Conservation (phyloP, 2,329 filamentous ascomycete genomes). For the Esteya vermicola region DNA sequence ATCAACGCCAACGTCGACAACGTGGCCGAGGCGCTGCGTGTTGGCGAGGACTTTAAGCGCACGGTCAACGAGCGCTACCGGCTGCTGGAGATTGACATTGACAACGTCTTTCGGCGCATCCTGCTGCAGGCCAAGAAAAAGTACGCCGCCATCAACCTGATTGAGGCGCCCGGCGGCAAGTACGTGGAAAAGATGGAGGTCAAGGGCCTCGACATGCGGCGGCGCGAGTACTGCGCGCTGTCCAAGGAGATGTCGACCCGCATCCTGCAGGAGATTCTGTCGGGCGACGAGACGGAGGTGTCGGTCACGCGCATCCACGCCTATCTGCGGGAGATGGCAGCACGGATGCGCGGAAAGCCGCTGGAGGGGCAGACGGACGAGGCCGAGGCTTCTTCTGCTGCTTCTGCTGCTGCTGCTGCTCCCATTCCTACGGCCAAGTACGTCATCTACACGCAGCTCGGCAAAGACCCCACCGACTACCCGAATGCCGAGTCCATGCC, state of each 20-base stretch:
- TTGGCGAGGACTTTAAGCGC: conserved; percentile 89
- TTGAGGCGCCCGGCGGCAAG: conserved; percentile 78
- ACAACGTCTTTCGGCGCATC: conserved; percentile 90
- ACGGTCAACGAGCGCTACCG: conserved; percentile 89
- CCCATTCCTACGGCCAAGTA: conserved; percentile 63
- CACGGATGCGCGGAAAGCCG: conserved; percentile 69
- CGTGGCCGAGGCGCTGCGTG: conserved; percentile 75
- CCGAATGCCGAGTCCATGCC: conserved; percentile 93
- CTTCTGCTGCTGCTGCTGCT: background rate
- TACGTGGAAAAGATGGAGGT: conserved; percentile 92
- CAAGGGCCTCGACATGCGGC: conserved; percentile 95
- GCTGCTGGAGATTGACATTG: conserved; percentile 92
- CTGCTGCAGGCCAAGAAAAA: conserved; percentile 97
- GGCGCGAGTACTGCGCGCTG: conserved; percentile 88
- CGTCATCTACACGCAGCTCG: conserved; percentile 94
- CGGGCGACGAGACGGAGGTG: conserved; percentile 79
- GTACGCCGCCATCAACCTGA: conserved; percentile 91
- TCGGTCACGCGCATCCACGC: conserved; percentile 87
- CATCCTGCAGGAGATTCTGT: conserved; percentile 87
- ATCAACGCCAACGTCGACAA: conserved; percentile 98
- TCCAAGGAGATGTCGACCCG: conserved; percentile 89
- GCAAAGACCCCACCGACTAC: conserved; percentile 85
- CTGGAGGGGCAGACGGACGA: conserved; percentile 26
- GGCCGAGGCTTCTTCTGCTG: background rate
- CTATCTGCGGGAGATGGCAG: conserved; percentile 71